Percentiles rank a stretch among this genome's conserved stretches.
These are phyloP conservation scores for Leucoagaricus sp. DNA, from an alignment of 1,284 basidiomycete genomes.

Conservation along the genomic window DNA sequence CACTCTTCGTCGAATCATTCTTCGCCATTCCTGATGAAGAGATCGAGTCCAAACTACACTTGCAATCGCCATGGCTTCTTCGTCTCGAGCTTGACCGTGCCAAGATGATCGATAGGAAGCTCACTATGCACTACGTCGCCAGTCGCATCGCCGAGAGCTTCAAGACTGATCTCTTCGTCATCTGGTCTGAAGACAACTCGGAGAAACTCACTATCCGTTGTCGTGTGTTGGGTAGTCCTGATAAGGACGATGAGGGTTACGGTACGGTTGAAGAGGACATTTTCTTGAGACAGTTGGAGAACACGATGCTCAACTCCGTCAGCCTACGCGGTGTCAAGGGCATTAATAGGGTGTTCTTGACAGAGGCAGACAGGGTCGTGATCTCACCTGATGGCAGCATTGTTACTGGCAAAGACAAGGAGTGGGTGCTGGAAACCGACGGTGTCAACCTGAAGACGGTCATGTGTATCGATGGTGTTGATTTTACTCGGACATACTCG, in stretches of 20 bases:
- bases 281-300: slow-evolving; percentile 95
- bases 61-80: slow-evolving; percentile 96
- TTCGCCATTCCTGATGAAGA: slow-evolving; percentile 99
- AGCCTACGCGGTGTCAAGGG: slow-evolving; percentile 90
- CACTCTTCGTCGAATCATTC: slow-evolving; percentile 97
- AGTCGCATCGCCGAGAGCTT: slow-evolving; percentile 94
- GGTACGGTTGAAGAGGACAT: slow-evolving; percentile 89
- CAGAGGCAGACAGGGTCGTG: slow-evolving; percentile 82
- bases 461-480: slow-evolving; percentile 94
- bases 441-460: slow-evolving; percentile 95
- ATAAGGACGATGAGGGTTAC: slow-evolving; percentile 88
- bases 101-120: slow-evolving; percentile 97
- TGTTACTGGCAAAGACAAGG: slow-evolving; percentile 63
- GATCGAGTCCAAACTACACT: slow-evolving; percentile 86
- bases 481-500: slow-evolving; percentile 90
- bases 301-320: slow-evolving; percentile 97
- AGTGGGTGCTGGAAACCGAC: slow-evolving; percentile 98
- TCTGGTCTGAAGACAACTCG: slow-evolving; percentile 98
- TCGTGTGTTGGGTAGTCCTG: slow-evolving; percentile 86
- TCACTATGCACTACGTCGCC: slow-evolving; percentile 96
- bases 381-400: slow-evolving; percentile 69
- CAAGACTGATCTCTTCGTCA: slow-evolving; percentile 96
- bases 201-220: slow-evolving; percentile 98
- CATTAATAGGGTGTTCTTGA: slow-evolving; percentile 93
- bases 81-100: slow-evolving; percentile 96